These are phyloP conservation scores for Elsinoe fawcettii DNA, from an alignment of 2,329 filamentous ascomycete species.

Conservation along the genomic window DNA sequence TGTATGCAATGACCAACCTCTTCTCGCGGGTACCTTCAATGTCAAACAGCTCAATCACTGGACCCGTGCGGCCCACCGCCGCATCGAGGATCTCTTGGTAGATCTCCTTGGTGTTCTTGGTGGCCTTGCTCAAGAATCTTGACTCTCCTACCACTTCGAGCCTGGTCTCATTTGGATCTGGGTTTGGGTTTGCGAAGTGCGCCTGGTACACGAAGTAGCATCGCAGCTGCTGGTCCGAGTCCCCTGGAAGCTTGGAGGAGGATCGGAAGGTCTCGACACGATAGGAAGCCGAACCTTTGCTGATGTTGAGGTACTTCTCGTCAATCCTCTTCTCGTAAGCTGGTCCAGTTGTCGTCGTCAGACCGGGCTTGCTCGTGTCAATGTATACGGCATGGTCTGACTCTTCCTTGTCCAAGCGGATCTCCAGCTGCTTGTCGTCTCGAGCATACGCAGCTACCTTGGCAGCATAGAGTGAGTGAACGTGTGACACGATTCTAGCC, in stretches of 20 bases:
- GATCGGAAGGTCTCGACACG: slow-evolving; percentile 97
- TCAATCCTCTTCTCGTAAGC: slow-evolving; percentile 90
- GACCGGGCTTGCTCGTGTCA: slow-evolving; percentile 86
- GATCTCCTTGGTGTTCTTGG: slow-evolving; percentile 87
- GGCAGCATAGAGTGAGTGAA: slow-evolving; percentile 92
- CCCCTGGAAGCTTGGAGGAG: slow-evolving; percentile 66
- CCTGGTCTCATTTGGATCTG: slow-evolving; percentile 69
- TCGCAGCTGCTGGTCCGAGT: slow-evolving; percentile 73
- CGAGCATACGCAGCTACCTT: slow-evolving; percentile 91
- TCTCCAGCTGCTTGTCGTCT: slow-evolving; percentile 89
- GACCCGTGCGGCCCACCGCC: slow-evolving; percentile 76
- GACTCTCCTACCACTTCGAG: slow-evolving; percentile 88
- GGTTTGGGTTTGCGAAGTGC: slow-evolving; percentile 71
- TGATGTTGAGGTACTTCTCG: slow-evolving; percentile 85
- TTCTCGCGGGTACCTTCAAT: slow-evolving; percentile 88
- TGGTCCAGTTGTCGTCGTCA: slow-evolving; percentile 69
- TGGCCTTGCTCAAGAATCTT: slow-evolving; percentile 92
- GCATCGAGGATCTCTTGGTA: slow-evolving; percentile 90
- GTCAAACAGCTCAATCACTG: slow-evolving; percentile 96
- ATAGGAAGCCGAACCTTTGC: slow-evolving; percentile 63
- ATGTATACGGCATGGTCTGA: slow-evolving; percentile 96
- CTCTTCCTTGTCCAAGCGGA: slow-evolving; percentile 91
- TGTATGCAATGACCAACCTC: slow-evolving; percentile 88
- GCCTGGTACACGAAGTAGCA: slow-evolving; percentile 99
- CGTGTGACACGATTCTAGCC: slow-evolving; percentile 69